These are phyloP conservation scores for Solanum medicagineum DNA, from an alignment of 257 asterid genomes.

Conservation along the genomic window DNA sequence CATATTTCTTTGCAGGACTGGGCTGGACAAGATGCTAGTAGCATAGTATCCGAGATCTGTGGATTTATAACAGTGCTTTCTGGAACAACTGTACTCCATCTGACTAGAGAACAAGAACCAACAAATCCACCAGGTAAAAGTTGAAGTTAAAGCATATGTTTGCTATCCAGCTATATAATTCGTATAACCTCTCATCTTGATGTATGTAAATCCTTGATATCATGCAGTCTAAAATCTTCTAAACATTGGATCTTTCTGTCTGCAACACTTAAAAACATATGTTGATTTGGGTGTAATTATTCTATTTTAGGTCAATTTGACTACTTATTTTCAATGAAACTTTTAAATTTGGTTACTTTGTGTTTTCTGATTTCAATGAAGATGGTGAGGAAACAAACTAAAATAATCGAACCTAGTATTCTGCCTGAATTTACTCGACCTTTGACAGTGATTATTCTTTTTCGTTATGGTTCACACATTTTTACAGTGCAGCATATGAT, in stretches of 20 bases:
- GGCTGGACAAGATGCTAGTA: constrained; percentile 64
- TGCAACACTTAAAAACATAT: not conserved
- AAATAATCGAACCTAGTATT: not conserved
- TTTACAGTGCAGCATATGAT: not conserved
- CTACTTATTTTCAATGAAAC: not conserved
- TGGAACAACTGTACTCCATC: constrained; percentile 69
- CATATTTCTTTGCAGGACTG: constrained; percentile 40
- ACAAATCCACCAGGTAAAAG: constrained; percentile 33
- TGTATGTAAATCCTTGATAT: not conserved
- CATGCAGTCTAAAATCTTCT: not conserved
- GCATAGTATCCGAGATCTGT: constrained; percentile 55
- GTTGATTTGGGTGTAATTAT: not conserved
- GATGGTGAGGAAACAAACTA: not conserved
- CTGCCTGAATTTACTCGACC: not conserved
- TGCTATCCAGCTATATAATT: not conserved
- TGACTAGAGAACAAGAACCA: constrained; percentile 62
- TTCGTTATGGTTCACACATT: not conserved
- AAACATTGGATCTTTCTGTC: not conserved
- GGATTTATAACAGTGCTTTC: constrained; percentile 62
- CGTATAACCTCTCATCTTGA: not conserved
- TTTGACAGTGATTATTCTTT: not conserved
- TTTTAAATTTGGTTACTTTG: not conserved
- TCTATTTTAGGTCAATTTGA: not conserved
- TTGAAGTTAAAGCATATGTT: not conserved
- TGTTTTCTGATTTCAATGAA: not conserved